Base-by-base conservation (phyloP, 345 rosid species). In the Cardamine chenopodiifolia region DNA sequence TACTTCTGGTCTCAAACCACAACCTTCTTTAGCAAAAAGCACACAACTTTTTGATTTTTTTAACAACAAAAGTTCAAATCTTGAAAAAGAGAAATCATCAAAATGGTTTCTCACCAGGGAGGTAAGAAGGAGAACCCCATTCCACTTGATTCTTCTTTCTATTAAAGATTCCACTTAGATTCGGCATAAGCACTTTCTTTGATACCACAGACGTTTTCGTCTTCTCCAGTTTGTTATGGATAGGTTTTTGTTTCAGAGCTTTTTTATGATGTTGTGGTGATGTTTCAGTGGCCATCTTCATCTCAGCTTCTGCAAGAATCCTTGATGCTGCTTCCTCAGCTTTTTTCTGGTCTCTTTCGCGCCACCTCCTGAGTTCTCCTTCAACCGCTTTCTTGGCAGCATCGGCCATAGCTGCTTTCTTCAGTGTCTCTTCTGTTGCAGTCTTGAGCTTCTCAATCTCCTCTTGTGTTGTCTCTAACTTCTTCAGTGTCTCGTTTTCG, bases 401-500 rank as follows among this genome's bases (percentile, higher is more conserved):
- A 81, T 94, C 96, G 15, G 97, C 96, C 96, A 88, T 94, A 75
- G 89, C 89, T 54, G 97, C 97, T 81, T 84, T 88, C 88, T 91
- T 94, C 73, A 85, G 62, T 23, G 93, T 92, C 18, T 81, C 91
- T 47, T 74, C 72, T 17, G 95, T 87, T 75, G 90, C 91, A 34
- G 65, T 63, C 85, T 82, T 90, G 84, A 87, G 87, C 68, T 88
- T 92, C 74, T 83, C 86, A 2, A 94, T 90, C 87, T 94, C 98
- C 64, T 82, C 87, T 74, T 82, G 78, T 15, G 84, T 88, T 52
- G 84, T 85, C 78, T 87, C 92, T 45, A 88, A 77, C 80, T 84
- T 91, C 88, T 88, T 90, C 62, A 85, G 57, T 5, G 93, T 88
- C 81, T 94, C 97, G 49, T 83, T 88, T 81, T 94, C 97, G 23